Percentiles rank a stretch among this genome's conserved stretches.
phyloP scores from a whole-genome alignment of 2,329 filamentous ascomycete species.

The Colletotrichum tanaceti region DNA sequence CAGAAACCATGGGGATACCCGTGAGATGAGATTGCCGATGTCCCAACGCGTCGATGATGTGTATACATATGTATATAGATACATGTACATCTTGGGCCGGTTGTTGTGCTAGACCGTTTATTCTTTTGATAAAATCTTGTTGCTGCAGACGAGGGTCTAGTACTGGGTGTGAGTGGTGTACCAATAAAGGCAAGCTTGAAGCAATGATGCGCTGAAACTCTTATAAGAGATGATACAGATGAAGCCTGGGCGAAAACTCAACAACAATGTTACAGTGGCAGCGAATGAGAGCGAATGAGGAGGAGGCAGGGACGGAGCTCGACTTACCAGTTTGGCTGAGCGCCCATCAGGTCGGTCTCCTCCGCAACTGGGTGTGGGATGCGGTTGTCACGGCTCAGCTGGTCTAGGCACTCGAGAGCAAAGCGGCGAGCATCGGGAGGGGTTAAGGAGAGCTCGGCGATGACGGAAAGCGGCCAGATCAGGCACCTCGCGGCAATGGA shows the following conservation, averaged over 20 bases:
- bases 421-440: slow-evolving; percentile 31
- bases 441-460: slow-evolving; percentile 37
- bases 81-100: too few relatives aligned
- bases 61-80: not conserved
- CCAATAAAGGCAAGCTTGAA: not conserved
- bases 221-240: slow-evolving; percentile 29
- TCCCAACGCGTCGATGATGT: not conserved
- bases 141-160: not conserved
- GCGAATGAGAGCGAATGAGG: too few relatives aligned
- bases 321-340: slow-evolving; percentile 42
- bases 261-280: not conserved
- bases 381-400: slow-evolving; percentile 42
- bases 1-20: not conserved
- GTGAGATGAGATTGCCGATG: not conserved
- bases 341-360: not conserved
- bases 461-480: slow-evolving; percentile 44
- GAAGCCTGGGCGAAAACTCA: slow-evolving; percentile 27
- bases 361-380: slow-evolving; percentile 41
- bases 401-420: slow-evolving; percentile 41
- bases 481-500: slow-evolving; percentile 43
- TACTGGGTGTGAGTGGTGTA: not conserved
- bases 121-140: not conserved
- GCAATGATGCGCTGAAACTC: not conserved
- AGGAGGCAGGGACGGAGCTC: not conserved
- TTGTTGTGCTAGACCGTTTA: too few relatives aligned